These are phyloP conservation scores for Zoysia japonica DNA, from an alignment of 176 grass and related monocot species.

Conservation along the genomic window DNA sequence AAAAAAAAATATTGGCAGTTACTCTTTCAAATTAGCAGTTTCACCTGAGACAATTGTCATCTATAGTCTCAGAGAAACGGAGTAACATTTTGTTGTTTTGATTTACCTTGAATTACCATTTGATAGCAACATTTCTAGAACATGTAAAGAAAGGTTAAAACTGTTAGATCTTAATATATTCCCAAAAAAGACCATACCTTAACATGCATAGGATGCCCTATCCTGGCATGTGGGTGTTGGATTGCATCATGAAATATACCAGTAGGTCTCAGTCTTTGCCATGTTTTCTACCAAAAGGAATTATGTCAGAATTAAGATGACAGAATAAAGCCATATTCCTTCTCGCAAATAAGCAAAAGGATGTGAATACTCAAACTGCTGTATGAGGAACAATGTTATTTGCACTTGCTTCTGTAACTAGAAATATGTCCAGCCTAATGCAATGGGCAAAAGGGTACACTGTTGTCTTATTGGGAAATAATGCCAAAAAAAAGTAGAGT, in stretches of 20 bases:
- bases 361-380: slow-evolving; percentile 3
- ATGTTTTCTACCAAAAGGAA: slow-evolving; percentile 69
- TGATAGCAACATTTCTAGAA: background rate
- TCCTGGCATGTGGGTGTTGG: slow-evolving; percentile 62
- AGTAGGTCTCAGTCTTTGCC: slow-evolving; percentile 65
- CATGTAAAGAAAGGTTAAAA: background rate
- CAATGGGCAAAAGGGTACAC: slow-evolving; percentile 9
- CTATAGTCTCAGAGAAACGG: slow-evolving; percentile 2
- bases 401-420: slow-evolving; percentile 19
- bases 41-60: background rate
- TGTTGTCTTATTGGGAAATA: slow-evolving; percentile 18
- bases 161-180: slow-evolving; percentile 9
- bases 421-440: background rate
- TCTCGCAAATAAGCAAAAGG: background rate
- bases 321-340: background rate
- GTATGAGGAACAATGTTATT: background rate
- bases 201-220: slow-evolving; percentile 84
- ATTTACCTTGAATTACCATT: slow-evolving; percentile 6
- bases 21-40: background rate
- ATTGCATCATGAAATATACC: slow-evolving; percentile 88
- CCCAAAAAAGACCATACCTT: slow-evolving; percentile 56
- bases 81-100: background rate
- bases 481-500: background rate
- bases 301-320: background rate
- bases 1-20: background rate